Conservation (phyloP, 2,329 filamentous ascomycete species). For the Fusarium piperis region DNA sequence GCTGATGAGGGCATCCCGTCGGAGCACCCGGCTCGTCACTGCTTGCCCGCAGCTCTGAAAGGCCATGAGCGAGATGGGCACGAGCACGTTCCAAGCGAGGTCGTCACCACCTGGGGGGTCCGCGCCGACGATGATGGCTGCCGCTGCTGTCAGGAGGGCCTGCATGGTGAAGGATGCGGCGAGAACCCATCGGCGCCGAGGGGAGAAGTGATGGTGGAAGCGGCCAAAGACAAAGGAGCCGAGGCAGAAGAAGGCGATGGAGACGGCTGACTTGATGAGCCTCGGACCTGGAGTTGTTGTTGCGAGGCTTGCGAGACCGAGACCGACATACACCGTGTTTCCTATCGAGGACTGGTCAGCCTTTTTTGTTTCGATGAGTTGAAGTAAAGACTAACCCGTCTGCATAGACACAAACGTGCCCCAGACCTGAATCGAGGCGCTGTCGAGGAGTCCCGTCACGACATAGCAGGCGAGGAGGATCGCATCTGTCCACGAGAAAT, state of each 20-base stretch:
- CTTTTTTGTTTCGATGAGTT: neutral
- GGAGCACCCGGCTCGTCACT: slow-evolving; percentile 75
- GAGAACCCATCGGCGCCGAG: slow-evolving; percentile 72
- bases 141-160: slow-evolving; percentile 57
- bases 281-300: slow-evolving; percentile 59
- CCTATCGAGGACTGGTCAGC: slow-evolving; percentile 50
- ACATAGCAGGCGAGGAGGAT: slow-evolving; percentile 77
- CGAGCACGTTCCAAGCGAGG: slow-evolving; percentile 67
- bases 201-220: slow-evolving; percentile 69
- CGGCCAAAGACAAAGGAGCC: slow-evolving; percentile 77
- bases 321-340: slow-evolving; percentile 82
- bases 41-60: slow-evolving; percentile 85
- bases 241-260: slow-evolving; percentile 75
- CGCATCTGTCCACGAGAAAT: slow-evolving; percentile 70
- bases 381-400: slow-evolving; percentile 63
- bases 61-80: slow-evolving; percentile 75
- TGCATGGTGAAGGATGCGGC: slow-evolving; percentile 67
- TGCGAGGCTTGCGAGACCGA: slow-evolving; percentile 58
- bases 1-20: slow-evolving; percentile 76
- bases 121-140: slow-evolving; percentile 63
- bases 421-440: slow-evolving; percentile 79
- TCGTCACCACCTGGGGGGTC: slow-evolving; percentile 54
- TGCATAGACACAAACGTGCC: slow-evolving; percentile 87
- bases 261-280: slow-evolving; percentile 63
- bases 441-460: slow-evolving; percentile 81